These are phyloP conservation scores for Naganishia liquefaciens DNA, from an alignment of 1,284 basidiomycete species.

Conservation along the genomic window DNA sequence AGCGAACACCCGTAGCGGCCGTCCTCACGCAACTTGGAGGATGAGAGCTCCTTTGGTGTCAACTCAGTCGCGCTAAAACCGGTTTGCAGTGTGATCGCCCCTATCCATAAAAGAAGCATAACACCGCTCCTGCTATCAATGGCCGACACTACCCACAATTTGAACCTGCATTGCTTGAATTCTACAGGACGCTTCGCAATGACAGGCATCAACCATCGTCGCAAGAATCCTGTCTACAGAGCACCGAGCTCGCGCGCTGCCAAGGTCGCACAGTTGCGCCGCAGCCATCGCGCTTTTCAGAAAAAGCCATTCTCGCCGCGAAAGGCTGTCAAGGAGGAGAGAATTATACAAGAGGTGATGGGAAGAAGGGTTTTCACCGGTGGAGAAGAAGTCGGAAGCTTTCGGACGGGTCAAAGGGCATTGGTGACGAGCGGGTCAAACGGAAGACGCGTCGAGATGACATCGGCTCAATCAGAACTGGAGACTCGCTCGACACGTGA, in stretches of 20 bases:
- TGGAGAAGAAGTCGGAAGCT: neutral
- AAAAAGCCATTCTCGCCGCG: slow-evolving; percentile 8
- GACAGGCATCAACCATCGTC: slow-evolving; percentile 21
- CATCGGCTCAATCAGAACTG: neutral
- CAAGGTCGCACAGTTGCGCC: neutral
- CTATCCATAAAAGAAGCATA: slow-evolving; percentile 5
- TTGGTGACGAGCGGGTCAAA: neutral
- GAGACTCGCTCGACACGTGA: neutral
- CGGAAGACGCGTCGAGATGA: neutral
- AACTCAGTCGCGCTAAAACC: neutral
- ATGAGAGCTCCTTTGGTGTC: neutral
- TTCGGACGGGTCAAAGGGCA: neutral
- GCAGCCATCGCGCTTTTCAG: slow-evolving; percentile 7
- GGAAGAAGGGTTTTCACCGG: neutral
- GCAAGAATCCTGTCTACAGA: slow-evolving; percentile 13
- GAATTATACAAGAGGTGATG: neutral
- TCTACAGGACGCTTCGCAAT: neutral
- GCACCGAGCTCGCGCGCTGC: neutral
- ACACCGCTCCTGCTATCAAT: neutral
- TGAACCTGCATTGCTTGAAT: no score
- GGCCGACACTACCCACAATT: no score
- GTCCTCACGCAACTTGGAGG: no score
- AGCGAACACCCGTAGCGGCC: no score
- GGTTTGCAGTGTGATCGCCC: neutral
- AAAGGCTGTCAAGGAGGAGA: neutral